phyloP scores from a whole-genome alignment of 192 early-diverging fungal species.

The Coemansia sp. region DNA sequence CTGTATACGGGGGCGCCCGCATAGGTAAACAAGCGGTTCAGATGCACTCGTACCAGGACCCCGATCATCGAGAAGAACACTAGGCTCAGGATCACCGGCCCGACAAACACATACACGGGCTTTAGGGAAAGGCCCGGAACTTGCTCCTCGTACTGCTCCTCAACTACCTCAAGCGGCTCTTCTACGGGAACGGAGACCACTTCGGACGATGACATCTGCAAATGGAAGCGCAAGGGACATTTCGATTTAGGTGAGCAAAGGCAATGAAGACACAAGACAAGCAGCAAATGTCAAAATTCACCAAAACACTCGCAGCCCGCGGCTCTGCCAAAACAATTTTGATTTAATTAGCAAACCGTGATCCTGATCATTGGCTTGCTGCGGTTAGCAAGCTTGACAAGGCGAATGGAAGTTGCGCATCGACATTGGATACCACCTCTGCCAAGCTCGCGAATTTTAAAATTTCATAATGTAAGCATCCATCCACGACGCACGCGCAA shows the following conservation, averaged over 20 bases:
- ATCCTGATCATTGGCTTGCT: neutral
- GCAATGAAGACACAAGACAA: neutral
- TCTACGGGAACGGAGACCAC: constrained; percentile 19
- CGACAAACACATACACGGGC: constrained; percentile 14
- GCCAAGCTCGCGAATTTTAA: constrained; percentile 1
- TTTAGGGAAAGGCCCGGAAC: neutral
- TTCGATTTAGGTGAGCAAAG: neutral
- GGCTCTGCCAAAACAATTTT: neutral
- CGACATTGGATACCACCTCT: neutral
- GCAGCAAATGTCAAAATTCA: neutral
- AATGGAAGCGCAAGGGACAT: neutral
- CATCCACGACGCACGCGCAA: neutral
- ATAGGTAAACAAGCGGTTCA: constrained; percentile 59
- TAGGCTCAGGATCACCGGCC: constrained; percentile 23
- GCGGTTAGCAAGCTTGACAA: neutral
- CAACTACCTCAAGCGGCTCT: constrained; percentile 8
- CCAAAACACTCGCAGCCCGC: neutral
- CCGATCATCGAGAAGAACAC: constrained; percentile 63
- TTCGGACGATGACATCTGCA: neutral
- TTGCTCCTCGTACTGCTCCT: constrained; percentile 18
- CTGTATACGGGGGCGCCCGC: constrained; percentile 59
- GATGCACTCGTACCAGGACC: constrained; percentile 59
- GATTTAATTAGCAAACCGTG: neutral
- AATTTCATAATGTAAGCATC: constrained; percentile 3
- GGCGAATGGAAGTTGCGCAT: neutral